Evolutionary conservation across 2,329 filamentous ascomycete species (phyloP).

Genomic region (Fusarium irregulare): DNA sequence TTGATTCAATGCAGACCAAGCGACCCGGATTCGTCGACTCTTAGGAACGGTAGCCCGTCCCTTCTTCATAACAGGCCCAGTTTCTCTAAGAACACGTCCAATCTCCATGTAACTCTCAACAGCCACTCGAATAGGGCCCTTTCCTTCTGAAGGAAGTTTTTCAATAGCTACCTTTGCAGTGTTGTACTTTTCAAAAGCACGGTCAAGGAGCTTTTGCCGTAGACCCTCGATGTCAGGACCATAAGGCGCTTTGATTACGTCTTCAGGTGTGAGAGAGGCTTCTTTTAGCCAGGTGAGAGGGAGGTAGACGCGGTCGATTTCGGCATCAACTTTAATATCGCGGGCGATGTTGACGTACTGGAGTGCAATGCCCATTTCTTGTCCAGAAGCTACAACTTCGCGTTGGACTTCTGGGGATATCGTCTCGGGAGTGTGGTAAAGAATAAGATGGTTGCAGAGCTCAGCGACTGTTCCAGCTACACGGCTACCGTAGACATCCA

Average conservation of each 20-base stretch:
- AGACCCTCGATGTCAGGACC: conserved; percentile 56
- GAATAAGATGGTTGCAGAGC: conserved; percentile 74
- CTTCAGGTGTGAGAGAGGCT: conserved; percentile 63
- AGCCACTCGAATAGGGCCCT: conserved; percentile 73
- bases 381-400: conserved; percentile 65
- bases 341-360: conserved; percentile 83
- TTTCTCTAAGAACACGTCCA: conserved; percentile 67
- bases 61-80: conserved; percentile 53
- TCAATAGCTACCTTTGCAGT: conserved; percentile 68
- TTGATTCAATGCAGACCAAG: conserved; percentile 64
- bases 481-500: conserved; percentile 72
- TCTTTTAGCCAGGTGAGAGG: conserved; percentile 72
- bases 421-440: conserved; percentile 61
- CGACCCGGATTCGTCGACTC: conserved; percentile 63
- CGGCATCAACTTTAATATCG: conserved; percentile 75
- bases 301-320: conserved; percentile 74
- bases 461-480: conserved; percentile 80
- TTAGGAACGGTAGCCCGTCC: conserved; percentile 58
- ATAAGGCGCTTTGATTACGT: conserved; percentile 63
- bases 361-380: conserved; percentile 77
- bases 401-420: not conserved
- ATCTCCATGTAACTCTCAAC: conserved; percentile 84
- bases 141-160: conserved; percentile 67
- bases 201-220: conserved; percentile 65
- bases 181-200: conserved; percentile 70